Evolutionary conservation across 768 basidiomycete species (phyloP).

Genomic region (Lanmaoa rubissima): DNA sequence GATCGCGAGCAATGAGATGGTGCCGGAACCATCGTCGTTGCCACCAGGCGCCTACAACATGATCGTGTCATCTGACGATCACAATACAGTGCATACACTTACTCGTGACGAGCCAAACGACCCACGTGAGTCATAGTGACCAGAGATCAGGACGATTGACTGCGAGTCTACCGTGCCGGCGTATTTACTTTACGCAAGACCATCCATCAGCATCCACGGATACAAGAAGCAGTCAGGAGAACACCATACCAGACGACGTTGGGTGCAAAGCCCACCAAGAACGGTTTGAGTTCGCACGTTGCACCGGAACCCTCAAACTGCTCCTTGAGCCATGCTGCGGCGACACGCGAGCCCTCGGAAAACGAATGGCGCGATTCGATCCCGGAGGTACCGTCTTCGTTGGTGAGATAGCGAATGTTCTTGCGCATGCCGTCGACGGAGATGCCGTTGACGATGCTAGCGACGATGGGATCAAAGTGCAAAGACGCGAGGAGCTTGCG

Average conservation of each 20-base stretch:
- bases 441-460: conserved; percentile 66
- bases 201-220: neutral
- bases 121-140: conserved; percentile 90
- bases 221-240: neutral
- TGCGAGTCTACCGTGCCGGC: conserved; percentile 41
- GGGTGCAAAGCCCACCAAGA: conserved; percentile 74
- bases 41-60: conserved; percentile 43
- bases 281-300: conserved; percentile 61
- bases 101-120: conserved; percentile 74
- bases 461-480: conserved; percentile 67
- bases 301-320: conserved; percentile 77
- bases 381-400: conserved; percentile 71
- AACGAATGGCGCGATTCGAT: conserved; percentile 86
- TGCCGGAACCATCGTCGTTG: conserved; percentile 65
- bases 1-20: conserved; percentile 73
- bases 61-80: neutral
- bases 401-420: conserved; percentile 81
- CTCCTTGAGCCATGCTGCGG: conserved; percentile 48
- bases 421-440: conserved; percentile 62
- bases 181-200: conserved; percentile 45
- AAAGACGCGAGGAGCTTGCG: conserved; percentile 54
- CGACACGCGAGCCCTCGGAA: conserved; percentile 50
- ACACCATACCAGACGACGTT: conserved; percentile 76
- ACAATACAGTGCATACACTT: neutral
- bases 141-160: conserved; percentile 72